Conservation (phyloP, 2,329 filamentous ascomycete genomes). For the Karstenula rhodostoma region DNA sequence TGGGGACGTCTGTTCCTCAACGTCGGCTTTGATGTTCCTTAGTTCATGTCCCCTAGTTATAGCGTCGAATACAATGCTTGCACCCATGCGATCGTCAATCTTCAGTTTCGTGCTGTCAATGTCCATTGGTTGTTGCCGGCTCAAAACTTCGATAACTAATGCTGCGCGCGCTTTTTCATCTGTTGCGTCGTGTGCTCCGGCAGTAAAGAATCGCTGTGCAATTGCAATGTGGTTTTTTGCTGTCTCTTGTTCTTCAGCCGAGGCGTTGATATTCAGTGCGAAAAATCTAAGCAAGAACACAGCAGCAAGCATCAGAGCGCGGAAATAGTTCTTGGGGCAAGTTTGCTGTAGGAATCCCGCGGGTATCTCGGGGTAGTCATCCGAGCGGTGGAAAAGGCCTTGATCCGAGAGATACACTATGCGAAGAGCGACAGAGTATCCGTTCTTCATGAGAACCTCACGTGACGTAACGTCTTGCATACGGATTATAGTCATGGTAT, state of each 20-base stretch:
- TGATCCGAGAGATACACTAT: conserved; percentile 29
- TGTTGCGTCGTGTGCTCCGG: conserved; percentile 14
- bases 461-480: conserved; percentile 28
- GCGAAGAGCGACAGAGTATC: conserved; percentile 26
- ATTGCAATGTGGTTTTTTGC: conserved; percentile 36
- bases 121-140: conserved; percentile 27
- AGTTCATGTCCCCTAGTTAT: conserved; percentile 29
- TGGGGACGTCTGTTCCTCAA: conserved; percentile 18
- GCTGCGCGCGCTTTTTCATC: conserved; percentile 28
- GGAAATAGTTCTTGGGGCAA: conserved; percentile 31
- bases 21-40: conserved; percentile 19
- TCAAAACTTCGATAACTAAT: conserved; percentile 24
- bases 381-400: conserved; percentile 22
- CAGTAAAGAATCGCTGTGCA: conserved; percentile 28
- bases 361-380: conserved; percentile 20
- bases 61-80: conserved; percentile 29
- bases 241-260: conserved; percentile 30
- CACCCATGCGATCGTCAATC: conserved; percentile 31
- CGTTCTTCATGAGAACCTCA: conserved; percentile 30
- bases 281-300: conserved; percentile 36
- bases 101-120: conserved; percentile 26
- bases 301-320: conserved; percentile 26
- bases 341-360: conserved; percentile 17
- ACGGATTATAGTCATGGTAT: conserved; percentile 31
- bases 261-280: conserved; percentile 27